phyloP scores from a whole-genome alignment of 805 yeast genomes.

The Candida coleopterorum region DNA sequence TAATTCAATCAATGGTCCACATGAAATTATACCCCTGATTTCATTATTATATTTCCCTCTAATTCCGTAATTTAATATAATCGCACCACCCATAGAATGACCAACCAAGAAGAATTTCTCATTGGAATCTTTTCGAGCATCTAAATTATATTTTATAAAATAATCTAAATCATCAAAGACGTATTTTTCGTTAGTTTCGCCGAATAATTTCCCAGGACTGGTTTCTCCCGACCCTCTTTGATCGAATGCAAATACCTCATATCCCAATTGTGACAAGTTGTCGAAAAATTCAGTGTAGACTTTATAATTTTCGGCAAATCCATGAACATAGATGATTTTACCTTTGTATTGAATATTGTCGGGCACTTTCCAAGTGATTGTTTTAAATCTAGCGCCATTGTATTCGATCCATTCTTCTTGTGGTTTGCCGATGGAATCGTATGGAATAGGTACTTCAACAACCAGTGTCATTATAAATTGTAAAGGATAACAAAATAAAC shows the following conservation, averaged over 20 bases:
- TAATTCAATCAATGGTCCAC: conserved; percentile 57
- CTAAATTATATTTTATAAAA: conserved; percentile 44
- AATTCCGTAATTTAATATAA: conserved; percentile 57
- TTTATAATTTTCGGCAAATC: conserved; percentile 58
- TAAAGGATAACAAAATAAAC: background rate
- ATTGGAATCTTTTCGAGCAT: conserved; percentile 22
- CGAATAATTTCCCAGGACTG: conserved; percentile 47
- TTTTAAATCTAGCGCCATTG: conserved; percentile 37
- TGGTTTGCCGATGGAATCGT: conserved; percentile 30
- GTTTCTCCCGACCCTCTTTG: conserved; percentile 77
- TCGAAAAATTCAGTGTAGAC: conserved; percentile 53
- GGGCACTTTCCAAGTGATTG: conserved; percentile 40
- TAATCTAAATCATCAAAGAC: conserved; percentile 58
- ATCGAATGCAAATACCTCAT: conserved; percentile 63
- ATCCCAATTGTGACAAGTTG: conserved; percentile 46
- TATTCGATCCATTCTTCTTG: conserved; percentile 23
- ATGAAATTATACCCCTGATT: conserved; percentile 43
- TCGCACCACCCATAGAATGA: conserved; percentile 83
- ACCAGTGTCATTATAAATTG: too few species aligned
- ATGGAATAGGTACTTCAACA: conserved; percentile 37
- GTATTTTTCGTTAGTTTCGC: conserved; percentile 52
- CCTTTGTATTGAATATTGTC: conserved; percentile 38
- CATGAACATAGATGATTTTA: conserved; percentile 60
- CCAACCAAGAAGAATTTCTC: conserved; percentile 54
- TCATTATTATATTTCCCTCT: conserved; percentile 46